Conservation (phyloP, 2,329 filamentous ascomycete species). For the Fonsecaea pedrosoi region DNA sequence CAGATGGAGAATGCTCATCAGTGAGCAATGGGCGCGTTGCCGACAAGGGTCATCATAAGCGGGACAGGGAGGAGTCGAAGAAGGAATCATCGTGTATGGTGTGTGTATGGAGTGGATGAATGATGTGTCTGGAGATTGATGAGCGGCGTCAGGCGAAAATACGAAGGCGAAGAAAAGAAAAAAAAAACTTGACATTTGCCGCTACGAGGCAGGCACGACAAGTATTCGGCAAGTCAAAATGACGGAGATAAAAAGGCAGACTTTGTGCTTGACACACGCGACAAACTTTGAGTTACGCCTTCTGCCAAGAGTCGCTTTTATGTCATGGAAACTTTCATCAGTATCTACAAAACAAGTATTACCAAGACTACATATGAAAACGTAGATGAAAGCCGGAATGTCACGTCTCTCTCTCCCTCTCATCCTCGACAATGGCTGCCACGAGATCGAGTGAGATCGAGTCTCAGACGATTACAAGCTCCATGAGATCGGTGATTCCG, state of each 20-base stretch:
- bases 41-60: conserved; percentile 8
- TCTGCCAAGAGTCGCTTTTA: neutral
- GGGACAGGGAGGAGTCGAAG: neutral
- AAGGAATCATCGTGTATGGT: neutral
- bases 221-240: neutral
- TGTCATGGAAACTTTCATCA: neutral
- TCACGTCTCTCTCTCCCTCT: neutral
- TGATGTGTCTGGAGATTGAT: neutral
- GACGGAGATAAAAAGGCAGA: neutral
- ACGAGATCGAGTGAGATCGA: neutral
- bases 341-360: neutral
- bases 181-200: neutral
- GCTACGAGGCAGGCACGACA: neutral
- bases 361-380: neutral
- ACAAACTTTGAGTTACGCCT: neutral
- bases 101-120: neutral
- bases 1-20: conserved; percentile 7
- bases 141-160: neutral
- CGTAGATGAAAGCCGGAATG: too few relatives aligned
- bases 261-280: neutral
- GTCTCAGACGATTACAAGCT: neutral
- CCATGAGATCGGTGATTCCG: neutral
- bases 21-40: neutral
- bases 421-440: neutral
- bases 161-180: neutral